These are phyloP conservation scores for Margaritispora aquatica DNA, from an alignment of 495 filamentous ascomycete genomes.

Conservation along the genomic window DNA sequence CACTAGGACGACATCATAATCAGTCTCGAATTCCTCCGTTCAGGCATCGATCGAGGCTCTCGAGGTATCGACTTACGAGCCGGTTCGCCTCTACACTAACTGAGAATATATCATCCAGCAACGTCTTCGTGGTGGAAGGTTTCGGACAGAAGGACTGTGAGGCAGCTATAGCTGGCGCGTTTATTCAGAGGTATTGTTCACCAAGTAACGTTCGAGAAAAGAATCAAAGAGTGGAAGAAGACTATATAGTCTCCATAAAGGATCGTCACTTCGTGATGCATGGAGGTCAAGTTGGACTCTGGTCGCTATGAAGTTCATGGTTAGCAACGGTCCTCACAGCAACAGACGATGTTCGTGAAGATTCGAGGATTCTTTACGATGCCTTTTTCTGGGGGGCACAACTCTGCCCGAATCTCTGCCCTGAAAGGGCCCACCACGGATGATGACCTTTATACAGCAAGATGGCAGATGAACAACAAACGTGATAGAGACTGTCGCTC, in stretches of 20 bases:
- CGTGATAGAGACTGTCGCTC: conserved; percentile 5
- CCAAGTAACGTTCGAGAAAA: not conserved
- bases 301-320: conserved; percentile 12
- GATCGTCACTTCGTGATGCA: conserved; percentile 4
- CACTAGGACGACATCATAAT: not conserved
- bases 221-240: conserved; percentile 22
- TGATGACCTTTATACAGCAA: conserved; percentile 10
- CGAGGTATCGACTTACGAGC: conserved; percentile 2
- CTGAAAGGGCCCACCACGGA: conserved; percentile 24
- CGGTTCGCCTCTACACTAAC: not conserved
- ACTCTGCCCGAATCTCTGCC: conserved; percentile 22
- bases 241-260: conserved; percentile 14
- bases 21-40: not conserved
- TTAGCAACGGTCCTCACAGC: conserved; percentile 20
- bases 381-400: conserved; percentile 21
- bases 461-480: not conserved
- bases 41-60: not conserved
- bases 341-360: not conserved
- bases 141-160: not conserved
- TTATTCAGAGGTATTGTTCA: not conserved
- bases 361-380: conserved; percentile 9
- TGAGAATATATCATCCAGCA: too few relatives aligned
- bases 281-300: conserved; percentile 4
- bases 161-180: not conserved
- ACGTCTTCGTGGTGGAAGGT: too few relatives aligned